Conservation (phyloP, 495 filamentous ascomycete species). For the Podospora pseudopauciseta region DNA sequence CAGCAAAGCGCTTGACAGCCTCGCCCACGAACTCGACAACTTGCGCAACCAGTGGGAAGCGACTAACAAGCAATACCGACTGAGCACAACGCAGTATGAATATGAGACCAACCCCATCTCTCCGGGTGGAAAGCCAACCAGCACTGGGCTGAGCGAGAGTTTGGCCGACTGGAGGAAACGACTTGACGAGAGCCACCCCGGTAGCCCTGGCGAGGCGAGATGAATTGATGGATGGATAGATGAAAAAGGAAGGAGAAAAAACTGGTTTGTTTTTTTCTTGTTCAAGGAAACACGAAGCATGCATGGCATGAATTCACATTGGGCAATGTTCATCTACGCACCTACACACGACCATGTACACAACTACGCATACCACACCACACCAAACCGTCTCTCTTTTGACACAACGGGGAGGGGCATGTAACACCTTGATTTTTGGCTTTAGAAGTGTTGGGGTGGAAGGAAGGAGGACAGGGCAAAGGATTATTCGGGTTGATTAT, state of each 20-base stretch:
- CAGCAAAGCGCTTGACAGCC: conserved; percentile 80
- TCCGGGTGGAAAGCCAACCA: conserved; percentile 49
- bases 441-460: not conserved
- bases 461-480: not conserved
- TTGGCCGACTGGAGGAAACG: conserved; percentile 71
- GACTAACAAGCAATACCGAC: conserved; percentile 87
- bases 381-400: not conserved
- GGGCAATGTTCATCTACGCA: not conserved
- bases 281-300: not conserved
- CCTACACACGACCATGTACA: not conserved
- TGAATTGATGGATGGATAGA: conserved; percentile 9
- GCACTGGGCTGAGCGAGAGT: conserved; percentile 58
- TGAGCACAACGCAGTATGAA: conserved; percentile 75
- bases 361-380: not conserved
- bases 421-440: not conserved
- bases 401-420: not conserved
- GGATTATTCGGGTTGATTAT: not conserved
- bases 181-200: conserved; percentile 50
- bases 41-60: conserved; percentile 90
- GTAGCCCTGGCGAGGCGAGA: conserved; percentile 19
- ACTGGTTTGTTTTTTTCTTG: not conserved
- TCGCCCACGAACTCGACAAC: conserved; percentile 86
- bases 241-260: not conserved
- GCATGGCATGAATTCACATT: not conserved
- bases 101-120: conserved; percentile 57